Evolutionary conservation across 495 filamentous ascomycete species (phyloP).

Genomic region (Astrocystis sublimbata): DNA sequence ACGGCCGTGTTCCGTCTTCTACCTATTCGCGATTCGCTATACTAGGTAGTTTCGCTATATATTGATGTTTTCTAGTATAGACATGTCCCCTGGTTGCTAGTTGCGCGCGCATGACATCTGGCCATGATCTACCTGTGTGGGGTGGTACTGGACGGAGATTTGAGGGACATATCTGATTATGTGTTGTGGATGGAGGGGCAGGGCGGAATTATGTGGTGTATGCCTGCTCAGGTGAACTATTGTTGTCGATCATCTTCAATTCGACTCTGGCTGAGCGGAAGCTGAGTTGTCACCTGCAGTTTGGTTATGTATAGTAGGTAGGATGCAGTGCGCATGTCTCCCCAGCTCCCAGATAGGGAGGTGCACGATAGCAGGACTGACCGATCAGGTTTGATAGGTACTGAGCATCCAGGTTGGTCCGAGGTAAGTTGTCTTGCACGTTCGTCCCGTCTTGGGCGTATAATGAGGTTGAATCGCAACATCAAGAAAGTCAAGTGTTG

Average conservation of each 20-base stretch:
- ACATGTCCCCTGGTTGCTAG: too few relatives aligned
- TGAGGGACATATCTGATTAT: too few relatives aligned
- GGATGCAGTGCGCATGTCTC: too few relatives aligned
- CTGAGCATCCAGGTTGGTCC: not conserved
- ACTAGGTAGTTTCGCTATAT: not conserved
- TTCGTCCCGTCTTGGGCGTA: not conserved
- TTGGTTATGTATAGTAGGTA: not conserved
- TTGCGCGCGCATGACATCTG: too few relatives aligned
- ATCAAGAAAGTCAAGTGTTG: constrained; percentile 6
- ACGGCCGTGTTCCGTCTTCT: not conserved
- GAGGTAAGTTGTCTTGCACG: not conserved
- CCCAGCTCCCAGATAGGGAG: constrained; percentile 7
- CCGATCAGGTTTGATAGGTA: not conserved
- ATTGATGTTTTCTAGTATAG: too few relatives aligned
- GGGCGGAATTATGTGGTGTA: not conserved
- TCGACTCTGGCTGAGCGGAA: not conserved
- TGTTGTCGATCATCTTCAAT: constrained; percentile 3
- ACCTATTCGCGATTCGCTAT: not conserved
- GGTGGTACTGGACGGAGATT: too few relatives aligned
- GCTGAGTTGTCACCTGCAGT: not conserved
- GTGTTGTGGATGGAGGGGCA: not conserved
- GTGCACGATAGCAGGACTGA: not conserved
- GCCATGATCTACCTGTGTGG: too few relatives aligned
- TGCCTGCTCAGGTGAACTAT: too few relatives aligned
- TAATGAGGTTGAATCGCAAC: not conserved